Evolutionary conservation across 495 filamentous ascomycete species (phyloP).

Genomic region (Penicillium fimorum): DNA sequence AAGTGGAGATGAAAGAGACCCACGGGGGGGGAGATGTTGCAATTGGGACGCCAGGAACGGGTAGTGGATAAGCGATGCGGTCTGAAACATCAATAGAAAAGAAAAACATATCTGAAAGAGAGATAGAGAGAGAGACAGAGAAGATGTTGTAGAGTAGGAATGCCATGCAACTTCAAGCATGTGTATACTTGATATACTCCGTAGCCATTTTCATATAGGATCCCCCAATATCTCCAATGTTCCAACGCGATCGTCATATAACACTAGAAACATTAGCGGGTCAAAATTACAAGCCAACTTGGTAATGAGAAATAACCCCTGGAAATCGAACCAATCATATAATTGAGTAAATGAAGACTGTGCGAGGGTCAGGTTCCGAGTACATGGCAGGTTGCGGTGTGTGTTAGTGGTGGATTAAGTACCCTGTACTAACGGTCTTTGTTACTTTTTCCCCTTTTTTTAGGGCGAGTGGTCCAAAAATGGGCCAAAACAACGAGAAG

Average conservation of each 20-base stretch:
- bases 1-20: constrained; percentile 22
- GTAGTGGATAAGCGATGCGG: constrained; percentile 24
- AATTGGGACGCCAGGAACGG: constrained; percentile 26
- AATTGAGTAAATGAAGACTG: background rate
- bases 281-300: constrained; percentile 10
- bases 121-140: background rate
- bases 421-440: constrained; percentile 5
- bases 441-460: constrained; percentile 1
- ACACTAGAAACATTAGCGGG: constrained; percentile 12
- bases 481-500: background rate
- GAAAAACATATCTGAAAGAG: background rate
- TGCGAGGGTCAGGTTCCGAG: constrained; percentile 1
- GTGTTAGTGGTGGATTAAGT: constrained; percentile 4
- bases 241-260: constrained; percentile 4
- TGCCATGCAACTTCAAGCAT: background rate
- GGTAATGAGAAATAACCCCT: background rate
- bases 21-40: constrained; percentile 8
- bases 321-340: constrained; percentile 4
- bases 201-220: background rate
- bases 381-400: constrained; percentile 12
- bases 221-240: background rate
- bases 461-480: constrained; percentile 1
- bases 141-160: background rate
- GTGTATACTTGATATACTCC: background rate
- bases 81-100: constrained; percentile 17